Conservation (phyloP, 352 stramenopile species). For the Phytophthora quininea region DNA sequence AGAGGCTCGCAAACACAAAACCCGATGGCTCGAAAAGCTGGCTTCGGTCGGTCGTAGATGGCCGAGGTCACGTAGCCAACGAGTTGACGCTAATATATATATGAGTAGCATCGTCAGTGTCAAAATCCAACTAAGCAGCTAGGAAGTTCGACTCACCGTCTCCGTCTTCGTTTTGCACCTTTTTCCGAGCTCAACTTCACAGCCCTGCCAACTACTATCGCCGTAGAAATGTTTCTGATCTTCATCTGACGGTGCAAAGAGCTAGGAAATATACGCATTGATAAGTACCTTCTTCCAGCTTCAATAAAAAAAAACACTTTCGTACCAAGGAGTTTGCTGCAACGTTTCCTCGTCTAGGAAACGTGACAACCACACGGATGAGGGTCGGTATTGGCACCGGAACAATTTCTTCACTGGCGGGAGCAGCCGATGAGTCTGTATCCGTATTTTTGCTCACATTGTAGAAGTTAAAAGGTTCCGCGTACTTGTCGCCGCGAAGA, state of each 20-base stretch:
- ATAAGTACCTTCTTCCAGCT: background rate
- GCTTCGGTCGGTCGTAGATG: constrained; percentile 81
- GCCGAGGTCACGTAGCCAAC: constrained; percentile 76
- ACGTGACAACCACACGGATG: constrained; percentile 57
- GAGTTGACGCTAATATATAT: constrained; percentile 37
- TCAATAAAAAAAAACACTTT: background rate
- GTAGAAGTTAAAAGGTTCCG: constrained; percentile 76
- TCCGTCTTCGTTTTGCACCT: constrained; percentile 21
- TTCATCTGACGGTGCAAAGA: constrained; percentile 38
- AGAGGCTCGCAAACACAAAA: constrained; percentile 73
- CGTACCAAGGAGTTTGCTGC: constrained; percentile 72
- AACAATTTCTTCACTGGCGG: constrained; percentile 30
- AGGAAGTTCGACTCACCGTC: constrained; percentile 17
- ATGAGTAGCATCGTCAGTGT: constrained; percentile 10
- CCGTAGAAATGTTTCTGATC: constrained; percentile 32
- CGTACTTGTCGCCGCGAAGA: constrained; percentile 65
- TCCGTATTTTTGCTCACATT: constrained; percentile 1
- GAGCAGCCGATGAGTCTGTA: constrained; percentile 3
- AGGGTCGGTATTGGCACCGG: constrained; percentile 72
- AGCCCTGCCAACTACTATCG: constrained; percentile 46
- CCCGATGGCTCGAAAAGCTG: constrained; percentile 59
- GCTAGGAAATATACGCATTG: constrained; percentile 21
- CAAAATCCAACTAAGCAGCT: background rate
- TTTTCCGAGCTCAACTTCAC: constrained; percentile 23
- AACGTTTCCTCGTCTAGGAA: constrained; percentile 64